Evolutionary conservation across 2,329 filamentous ascomycete genomes (phyloP).

Genomic region (Fusarium longipes): DNA sequence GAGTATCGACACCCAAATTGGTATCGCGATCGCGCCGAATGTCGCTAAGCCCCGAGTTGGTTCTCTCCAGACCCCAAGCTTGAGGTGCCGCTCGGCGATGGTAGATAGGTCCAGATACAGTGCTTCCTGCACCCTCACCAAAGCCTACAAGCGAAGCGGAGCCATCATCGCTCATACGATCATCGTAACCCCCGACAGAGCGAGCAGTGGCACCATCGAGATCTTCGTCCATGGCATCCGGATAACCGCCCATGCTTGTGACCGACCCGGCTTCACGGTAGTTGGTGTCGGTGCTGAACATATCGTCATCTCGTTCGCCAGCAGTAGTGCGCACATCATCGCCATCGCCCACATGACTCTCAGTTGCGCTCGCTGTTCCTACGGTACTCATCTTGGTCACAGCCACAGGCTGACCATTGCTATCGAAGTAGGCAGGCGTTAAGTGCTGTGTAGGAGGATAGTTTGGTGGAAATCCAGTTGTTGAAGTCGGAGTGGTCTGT

Average conservation of each 20-base stretch:
- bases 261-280: conserved; percentile 68
- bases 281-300: conserved; percentile 75
- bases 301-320: conserved; percentile 72
- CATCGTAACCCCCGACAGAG: conserved; percentile 66
- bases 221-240: conserved; percentile 66
- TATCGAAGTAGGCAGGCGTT: conserved; percentile 83
- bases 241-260: conserved; percentile 62
- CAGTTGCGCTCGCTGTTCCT: conserved; percentile 88
- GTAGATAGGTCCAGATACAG: conserved; percentile 82
- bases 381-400: conserved; percentile 88
- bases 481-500: conserved; percentile 64
- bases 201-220: conserved; percentile 58
- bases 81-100: conserved; percentile 61
- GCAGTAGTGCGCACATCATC: conserved; percentile 64
- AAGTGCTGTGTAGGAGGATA: conserved; percentile 55
- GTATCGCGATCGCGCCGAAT: conserved; percentile 52
- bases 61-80: conserved; percentile 61
- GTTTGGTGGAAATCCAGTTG: conserved; percentile 56
- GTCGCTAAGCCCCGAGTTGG: conserved; percentile 64
- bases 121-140: conserved; percentile 89
- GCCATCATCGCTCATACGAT: conserved; percentile 87
- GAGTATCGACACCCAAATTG: conserved; percentile 54
- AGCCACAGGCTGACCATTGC: conserved; percentile 73
- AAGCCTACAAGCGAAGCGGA: conserved; percentile 89
- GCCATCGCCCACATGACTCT: conserved; percentile 70